A percentile compares a stretch with the other conserved stretches of the same genome.
Evolutionary conservation across 192 early-diverging fungal genomes (phyloP).

Genomic region (Coemansia sp.): DNA sequence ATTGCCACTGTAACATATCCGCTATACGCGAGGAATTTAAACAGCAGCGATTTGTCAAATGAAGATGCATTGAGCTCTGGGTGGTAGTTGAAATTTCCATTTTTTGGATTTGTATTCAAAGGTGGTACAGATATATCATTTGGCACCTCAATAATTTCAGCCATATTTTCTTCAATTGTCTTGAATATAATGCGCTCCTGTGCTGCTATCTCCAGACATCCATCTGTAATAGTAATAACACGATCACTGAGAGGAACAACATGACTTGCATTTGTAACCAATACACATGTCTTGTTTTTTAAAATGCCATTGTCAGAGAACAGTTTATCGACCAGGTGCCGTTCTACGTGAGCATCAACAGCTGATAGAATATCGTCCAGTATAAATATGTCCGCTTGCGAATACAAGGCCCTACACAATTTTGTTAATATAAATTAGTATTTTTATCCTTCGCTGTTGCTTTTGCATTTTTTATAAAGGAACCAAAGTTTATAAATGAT

Average conservation of each 20-base stretch:
- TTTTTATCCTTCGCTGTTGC: not conserved
- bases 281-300: slow-evolving; percentile 46
- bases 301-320: slow-evolving; percentile 54
- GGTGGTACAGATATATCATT: too few species aligned
- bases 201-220: slow-evolving; percentile 28
- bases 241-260: slow-evolving; percentile 24
- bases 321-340: slow-evolving; percentile 61
- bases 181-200: slow-evolving; percentile 42
- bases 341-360: slow-evolving; percentile 65
- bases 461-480: not conserved
- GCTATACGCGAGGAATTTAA: not conserved
- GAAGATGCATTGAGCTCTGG: not conserved
- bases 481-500: not conserved
- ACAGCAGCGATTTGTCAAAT: not conserved
- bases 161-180: slow-evolving; percentile 15
- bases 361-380: slow-evolving; percentile 79
- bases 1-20: not conserved
- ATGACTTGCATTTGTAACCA: slow-evolving; percentile 37
- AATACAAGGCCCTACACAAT: slow-evolving; percentile 59
- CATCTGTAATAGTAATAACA: slow-evolving; percentile 10
- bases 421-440: not conserved
- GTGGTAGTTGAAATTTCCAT: not conserved
- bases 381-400: slow-evolving; percentile 66
- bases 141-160: not conserved
- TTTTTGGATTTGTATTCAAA: not conserved